Evolutionary conservation across 371 early-diverging fungal species (phyloP), one percentile per base, ranked within the genome.

Genomic region (Thermomucor indicae-seudaticae): DNA sequence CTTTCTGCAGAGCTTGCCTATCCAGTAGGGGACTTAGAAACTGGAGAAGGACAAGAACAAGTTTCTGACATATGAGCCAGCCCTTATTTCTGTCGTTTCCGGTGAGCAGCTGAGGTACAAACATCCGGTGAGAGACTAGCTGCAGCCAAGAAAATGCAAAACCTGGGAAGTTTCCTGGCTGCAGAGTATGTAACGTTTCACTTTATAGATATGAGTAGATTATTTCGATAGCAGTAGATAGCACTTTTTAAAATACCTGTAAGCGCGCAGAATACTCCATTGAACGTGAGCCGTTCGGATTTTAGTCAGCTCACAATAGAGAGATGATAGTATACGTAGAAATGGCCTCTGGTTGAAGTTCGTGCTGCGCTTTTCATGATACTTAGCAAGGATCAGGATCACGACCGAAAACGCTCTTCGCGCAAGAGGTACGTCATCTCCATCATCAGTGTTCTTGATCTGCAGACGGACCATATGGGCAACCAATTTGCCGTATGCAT

Each of bases 91-190:
- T 40, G 16, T 47, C 50, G 38, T 51, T 34, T 2, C 48, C 49
- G 7, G 59, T 58, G 3, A 93, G 65, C 29, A 97, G 64, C 44
- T 85, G 84, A 10, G 96, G 92, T 78, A 98, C 81, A 58, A 94
- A 91, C 38, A 81, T 76, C 0, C 95, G 83, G 60, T 98, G 95
- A 4, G 95, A 90, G 24, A 96, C 83, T 29, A 98, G 68, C 56
- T 90, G 87, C 16, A 97, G 75, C 98, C 98, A 98, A 25, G 91
- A 89, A 62, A 95, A 96, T 23, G 90, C 84, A 70, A 97, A 96
- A 10, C 95, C 96, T 24, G 98, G 95, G 45, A 95, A 82, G 48
- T 84, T 77, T 16, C 78, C 56, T 1, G 98, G 98, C 57, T 86
- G 86, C 47, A 98, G 57, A 1, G 89, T 86, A 58, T 87, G 83